Base-by-base conservation (phyloP, 169 alveolate species). In the Besnoitia besnoiti region DNA sequence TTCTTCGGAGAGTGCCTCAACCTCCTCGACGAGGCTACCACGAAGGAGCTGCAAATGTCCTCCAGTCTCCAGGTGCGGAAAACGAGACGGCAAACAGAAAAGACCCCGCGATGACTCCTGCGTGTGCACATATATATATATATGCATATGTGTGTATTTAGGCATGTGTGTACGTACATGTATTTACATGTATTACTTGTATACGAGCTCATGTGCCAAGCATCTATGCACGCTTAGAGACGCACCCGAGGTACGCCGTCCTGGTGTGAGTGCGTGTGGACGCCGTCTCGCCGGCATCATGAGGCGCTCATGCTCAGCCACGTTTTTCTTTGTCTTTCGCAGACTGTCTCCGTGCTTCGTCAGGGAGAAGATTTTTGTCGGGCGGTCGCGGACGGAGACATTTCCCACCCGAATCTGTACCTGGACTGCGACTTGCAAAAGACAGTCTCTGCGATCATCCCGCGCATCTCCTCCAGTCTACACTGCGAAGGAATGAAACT, bases 321-420 rank as follows among this genome's bases (percentile, higher is more conserved):
- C n/a, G n/a, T 4, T 5, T 30, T 47, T 27, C 79, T 85, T 19
- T 51, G 30, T 30, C 39, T 27, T 27, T 67, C 47, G 2, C 88
- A 89, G 92, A 80, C 87, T 10, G 92, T 82, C 3, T 55, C 92
- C n/a, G 21, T 89, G 51, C 87, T 89, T 39, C 87, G 92, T 27
- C 92, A 89, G 39, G 92, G 92, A 40, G 92, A 89, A 40, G 92
- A 80, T 14, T 89, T 89, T 49, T 89, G 92, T 50, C 80, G 87
- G 14, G 92, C 92, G 16, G 92, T 89, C 5, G 92, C 92, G 10
- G 92, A 62, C 7, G 92, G 92, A 44, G 92, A 75, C 55, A 89
- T 89, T 47, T 84, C 59, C 88, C 92, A 89, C 37, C 92, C 92
- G 44, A 89, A 75, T 49, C 7, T 89, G 35, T 42, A 62, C 39